Percentiles rank a stretch among this genome's conserved stretches.
These are phyloP conservation scores for Penicillium angulare DNA, from an alignment of 495 filamentous ascomycete species.

Conservation along the genomic window DNA sequence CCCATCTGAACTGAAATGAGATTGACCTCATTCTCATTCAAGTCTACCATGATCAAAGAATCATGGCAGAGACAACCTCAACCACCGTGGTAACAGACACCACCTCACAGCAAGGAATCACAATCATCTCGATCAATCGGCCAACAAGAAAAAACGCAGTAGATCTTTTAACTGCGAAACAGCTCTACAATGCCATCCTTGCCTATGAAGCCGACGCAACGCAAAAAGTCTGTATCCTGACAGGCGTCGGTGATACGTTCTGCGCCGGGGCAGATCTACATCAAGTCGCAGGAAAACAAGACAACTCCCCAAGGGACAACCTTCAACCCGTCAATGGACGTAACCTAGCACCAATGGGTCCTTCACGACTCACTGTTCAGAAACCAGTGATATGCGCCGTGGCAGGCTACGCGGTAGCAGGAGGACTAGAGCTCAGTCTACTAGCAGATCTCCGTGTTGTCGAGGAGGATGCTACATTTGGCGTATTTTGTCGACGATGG, in stretches of 20 bases:
- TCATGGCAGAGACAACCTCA: constrained; percentile 5
- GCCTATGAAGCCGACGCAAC: constrained; percentile 40
- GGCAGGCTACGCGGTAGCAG: constrained; percentile 48
- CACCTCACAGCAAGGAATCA: constrained; percentile 34
- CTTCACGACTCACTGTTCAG: constrained; percentile 37
- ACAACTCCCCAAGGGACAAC: constrained; percentile 6
- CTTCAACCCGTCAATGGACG: constrained; percentile 24
- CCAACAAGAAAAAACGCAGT: constrained; percentile 39
- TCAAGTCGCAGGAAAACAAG: constrained; percentile 22
- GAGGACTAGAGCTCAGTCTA: constrained; percentile 47
- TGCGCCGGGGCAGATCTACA: constrained; percentile 49
- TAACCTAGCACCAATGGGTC: constrained; percentile 43
- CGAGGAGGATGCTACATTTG: constrained; percentile 48
- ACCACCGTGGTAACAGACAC: constrained; percentile 9
- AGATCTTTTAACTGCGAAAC: constrained; percentile 35
- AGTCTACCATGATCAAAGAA: background rate
- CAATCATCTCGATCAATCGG: constrained; percentile 43
- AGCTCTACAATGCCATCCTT: constrained; percentile 39
- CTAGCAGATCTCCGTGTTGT: constrained; percentile 47
- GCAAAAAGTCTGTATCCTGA: constrained; percentile 47
- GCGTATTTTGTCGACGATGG: constrained; percentile 49
- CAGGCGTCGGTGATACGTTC: constrained; percentile 36
- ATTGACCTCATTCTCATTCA: background rate
- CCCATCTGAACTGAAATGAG: background rate
- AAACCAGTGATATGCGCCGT: constrained; percentile 47